phyloP scores from a whole-genome alignment of 2,329 filamentous ascomycete genomes.

The Fusarium subglutinans region DNA sequence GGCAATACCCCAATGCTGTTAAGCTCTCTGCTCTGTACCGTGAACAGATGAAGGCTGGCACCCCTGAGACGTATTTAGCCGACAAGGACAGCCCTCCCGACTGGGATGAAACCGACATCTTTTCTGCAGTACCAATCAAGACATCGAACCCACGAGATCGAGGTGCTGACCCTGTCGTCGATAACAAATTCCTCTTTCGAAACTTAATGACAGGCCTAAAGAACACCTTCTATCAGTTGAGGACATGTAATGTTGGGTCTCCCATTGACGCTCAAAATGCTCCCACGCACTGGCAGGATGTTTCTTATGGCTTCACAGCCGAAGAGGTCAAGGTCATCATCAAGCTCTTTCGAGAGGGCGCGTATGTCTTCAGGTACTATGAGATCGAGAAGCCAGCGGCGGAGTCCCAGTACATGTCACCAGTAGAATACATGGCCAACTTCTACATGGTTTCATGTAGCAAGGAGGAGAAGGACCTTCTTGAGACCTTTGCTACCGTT shows the following conservation, averaged over 20 bases:
- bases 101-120: constrained; percentile 99
- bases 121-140: constrained; percentile 95
- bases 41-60: constrained; percentile 70
- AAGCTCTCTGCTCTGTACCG: constrained; percentile 85
- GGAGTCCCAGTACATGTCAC: constrained; percentile 79
- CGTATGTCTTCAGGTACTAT: constrained; percentile 96
- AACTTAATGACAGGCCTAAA: constrained; percentile 96
- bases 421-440: constrained; percentile 92
- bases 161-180: constrained; percentile 87
- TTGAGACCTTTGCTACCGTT: constrained; percentile 97
- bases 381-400: constrained; percentile 81
- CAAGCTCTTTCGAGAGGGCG: constrained; percentile 96
- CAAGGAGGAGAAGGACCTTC: constrained; percentile 95
- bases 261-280: constrained; percentile 80
- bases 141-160: constrained; percentile 90
- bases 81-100: constrained; percentile 84
- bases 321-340: constrained; percentile 97
- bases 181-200: constrained; percentile 98
- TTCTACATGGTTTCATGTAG: constrained; percentile 94
- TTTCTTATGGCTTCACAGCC: constrained; percentile 94
- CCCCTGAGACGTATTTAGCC: constrained; percentile 82
- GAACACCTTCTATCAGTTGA: constrained; percentile 94
- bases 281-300: constrained; percentile 91
- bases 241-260: constrained; percentile 82
- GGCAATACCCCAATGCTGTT: constrained; percentile 92